Evolutionary conservation across 495 filamentous ascomycete genomes (phyloP).

Genomic region (Aspergillus egyptiacus): DNA sequence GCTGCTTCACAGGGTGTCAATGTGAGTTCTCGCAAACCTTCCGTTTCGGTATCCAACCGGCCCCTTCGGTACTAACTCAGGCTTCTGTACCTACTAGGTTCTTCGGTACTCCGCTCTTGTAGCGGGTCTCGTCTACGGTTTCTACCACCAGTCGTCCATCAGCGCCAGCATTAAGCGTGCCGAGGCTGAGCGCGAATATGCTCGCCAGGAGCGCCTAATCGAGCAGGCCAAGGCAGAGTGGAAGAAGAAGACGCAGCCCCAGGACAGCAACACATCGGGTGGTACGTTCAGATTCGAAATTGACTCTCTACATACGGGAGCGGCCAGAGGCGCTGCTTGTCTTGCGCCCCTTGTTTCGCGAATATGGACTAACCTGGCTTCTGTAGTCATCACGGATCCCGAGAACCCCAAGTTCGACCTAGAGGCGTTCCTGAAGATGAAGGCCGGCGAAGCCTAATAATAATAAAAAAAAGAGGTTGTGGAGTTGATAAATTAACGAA

Average conservation of each 20-base stretch:
- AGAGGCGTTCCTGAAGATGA: conserved; percentile 69
- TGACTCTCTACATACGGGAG: neutral
- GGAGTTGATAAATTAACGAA: conserved; percentile 17
- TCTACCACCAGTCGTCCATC: conserved; percentile 80
- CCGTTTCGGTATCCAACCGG: neutral
- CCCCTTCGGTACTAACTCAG: conserved; percentile 12
- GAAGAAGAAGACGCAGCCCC: conserved; percentile 62
- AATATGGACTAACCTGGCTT: conserved; percentile 21
- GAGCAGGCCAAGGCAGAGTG: conserved; percentile 86
- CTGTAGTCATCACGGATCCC: conserved; percentile 74
- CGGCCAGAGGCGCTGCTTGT: neutral
- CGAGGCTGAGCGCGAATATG: conserved; percentile 68
- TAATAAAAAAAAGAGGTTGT: too few relatives aligned
- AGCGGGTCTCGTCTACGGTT: conserved; percentile 83
- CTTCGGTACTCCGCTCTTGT: conserved; percentile 88
- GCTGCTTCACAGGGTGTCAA: conserved; percentile 46
- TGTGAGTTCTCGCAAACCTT: conserved; percentile 32
- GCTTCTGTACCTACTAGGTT: conserved; percentile 53
- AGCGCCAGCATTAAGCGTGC: conserved; percentile 57
- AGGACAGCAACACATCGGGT: conserved; percentile 42
- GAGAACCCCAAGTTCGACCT: conserved; percentile 84
- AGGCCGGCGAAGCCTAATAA: conserved; percentile 54
- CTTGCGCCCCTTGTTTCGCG: neutral
- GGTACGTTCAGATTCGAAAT: conserved; percentile 46
- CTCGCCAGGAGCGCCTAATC: conserved; percentile 84